Base-by-base conservation (phyloP, 1,284 basidiomycete species). In the Pisolithus thermaeus region DNA sequence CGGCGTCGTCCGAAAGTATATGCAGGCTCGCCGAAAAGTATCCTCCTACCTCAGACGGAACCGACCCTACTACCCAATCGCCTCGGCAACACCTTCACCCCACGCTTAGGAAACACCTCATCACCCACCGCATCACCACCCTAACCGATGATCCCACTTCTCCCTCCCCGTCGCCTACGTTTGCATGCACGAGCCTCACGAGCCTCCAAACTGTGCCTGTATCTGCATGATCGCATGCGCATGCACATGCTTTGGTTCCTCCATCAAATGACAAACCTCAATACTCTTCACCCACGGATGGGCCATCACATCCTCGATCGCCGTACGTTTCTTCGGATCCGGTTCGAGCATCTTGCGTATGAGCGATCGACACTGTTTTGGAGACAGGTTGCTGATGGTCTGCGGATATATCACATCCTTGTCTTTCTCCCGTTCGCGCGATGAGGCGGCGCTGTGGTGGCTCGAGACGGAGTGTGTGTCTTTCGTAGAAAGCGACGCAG, bases 301-400 rank as follows among this genome's bases (percentile, higher is more conserved):
- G 60, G 79, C 78, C 54, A 96, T 74, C 46, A 91, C 81, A 48
- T 95, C 91, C 58, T 98, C 95, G 59, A 96, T 90, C 48, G 81
- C 73, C 59, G 76, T 78, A 23, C 96, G 77, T 41, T 77, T 72
- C 72, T 90, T 89, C 16, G 95, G 93, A 65, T 97, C 89, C 1
- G 96, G 96, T 64, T 97, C 92, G 46, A 99, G 80, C 95, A 99
- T 99, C 75, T 87, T 87, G 62, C 95, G 85, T 56, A 99, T 80
- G 56, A 98, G 70, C 37, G 81, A 78, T 28, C 96, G 75, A 59
- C 93, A 97, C 52, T 89, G 87, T 47, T 92, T 79, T 4, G 96
- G 94, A 48, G 82, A 86, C 53, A 98, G 75, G 65, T 97, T 96
- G 68, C 86, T 90, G 64, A 99, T 86, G 43, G 88, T 90, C 37